phyloP scores from a whole-genome alignment of 768 basidiomycete species.

The Solioccasus polychromus region DNA sequence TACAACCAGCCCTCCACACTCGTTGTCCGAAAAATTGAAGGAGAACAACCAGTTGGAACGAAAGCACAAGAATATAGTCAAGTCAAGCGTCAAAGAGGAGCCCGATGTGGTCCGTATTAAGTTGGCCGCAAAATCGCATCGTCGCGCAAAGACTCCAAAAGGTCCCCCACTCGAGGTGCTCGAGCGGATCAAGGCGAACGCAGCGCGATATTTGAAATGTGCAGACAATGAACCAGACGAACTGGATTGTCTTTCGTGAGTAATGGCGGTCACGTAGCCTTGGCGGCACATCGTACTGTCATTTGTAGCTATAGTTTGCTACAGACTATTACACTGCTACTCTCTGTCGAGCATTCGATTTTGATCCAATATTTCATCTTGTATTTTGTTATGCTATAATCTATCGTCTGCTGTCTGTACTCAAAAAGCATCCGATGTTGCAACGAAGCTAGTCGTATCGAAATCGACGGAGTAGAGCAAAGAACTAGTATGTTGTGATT shows the following conservation, averaged over 20 bases:
- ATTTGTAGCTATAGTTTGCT: too few relatives aligned
- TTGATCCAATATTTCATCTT: too few relatives aligned
- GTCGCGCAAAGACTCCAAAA: conserved; percentile 18
- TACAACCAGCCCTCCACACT: conserved; percentile 5
- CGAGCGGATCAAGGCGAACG: conserved; percentile 35
- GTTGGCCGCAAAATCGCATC: neutral
- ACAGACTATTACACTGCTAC: too few relatives aligned
- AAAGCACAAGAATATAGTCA: neutral
- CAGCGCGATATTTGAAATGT: conserved; percentile 13
- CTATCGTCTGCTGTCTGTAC: too few relatives aligned
- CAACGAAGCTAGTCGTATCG: neutral
- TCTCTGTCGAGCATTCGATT: too few relatives aligned
- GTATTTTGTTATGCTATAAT: too few relatives aligned
- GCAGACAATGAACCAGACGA: conserved; percentile 42
- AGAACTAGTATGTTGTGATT: neutral
- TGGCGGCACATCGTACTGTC: too few relatives aligned
- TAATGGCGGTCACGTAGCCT: too few relatives aligned
- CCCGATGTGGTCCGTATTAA: neutral
- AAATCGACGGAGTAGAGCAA: neutral
- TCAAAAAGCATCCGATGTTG: too few relatives aligned
- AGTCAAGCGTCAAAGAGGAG: neutral
- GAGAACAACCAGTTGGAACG: conserved; percentile 28
- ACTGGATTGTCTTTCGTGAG: conserved; percentile 45
- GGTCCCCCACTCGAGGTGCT: conserved; percentile 41
- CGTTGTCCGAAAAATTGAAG: conserved; percentile 33